Conservation (phyloP, 345 rosid species). For the Xanthoceras sorbifolium region DNA sequence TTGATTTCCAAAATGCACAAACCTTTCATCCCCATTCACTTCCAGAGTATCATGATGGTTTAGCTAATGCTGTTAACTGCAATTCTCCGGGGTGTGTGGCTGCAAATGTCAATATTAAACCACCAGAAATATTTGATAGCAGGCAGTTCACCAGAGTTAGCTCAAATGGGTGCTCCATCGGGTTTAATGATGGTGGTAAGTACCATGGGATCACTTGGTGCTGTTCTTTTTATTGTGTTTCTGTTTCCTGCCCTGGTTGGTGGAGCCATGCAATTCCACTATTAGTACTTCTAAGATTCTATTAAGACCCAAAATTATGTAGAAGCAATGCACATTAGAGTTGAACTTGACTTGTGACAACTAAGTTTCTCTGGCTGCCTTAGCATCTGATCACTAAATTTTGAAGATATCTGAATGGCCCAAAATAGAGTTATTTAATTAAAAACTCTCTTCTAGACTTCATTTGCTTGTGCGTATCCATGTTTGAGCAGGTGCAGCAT, state of each 20-base stretch:
- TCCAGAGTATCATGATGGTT: constrained; percentile 53
- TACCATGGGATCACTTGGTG: constrained; percentile 18
- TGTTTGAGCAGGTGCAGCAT: background rate
- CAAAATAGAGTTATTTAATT: background rate
- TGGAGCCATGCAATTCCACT: constrained; percentile 8
- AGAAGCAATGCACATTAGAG: background rate
- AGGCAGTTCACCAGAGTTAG: constrained; percentile 33
- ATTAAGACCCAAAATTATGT: background rate
- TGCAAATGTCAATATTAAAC: constrained; percentile 34
- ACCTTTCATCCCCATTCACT: constrained; percentile 49
- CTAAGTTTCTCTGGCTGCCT: background rate
- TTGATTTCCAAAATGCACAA: constrained; percentile 32
- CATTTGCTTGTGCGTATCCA: background rate
- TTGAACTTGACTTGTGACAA: background rate
- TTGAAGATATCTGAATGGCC: background rate
- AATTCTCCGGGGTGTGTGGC: constrained; percentile 29
- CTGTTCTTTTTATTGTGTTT: constrained; percentile 13
- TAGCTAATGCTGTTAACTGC: constrained; percentile 28
- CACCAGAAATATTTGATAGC: constrained; percentile 40
- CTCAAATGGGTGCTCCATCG: constrained; percentile 44
- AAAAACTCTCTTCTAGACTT: background rate
- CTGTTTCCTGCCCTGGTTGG: background rate
- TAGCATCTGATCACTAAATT: background rate
- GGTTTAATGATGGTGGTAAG: constrained; percentile 50
- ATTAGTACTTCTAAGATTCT: too few species aligned